Evolutionary conservation across 805 yeast species (phyloP).

Genomic region (Saccharomycopsis javanensis): DNA sequence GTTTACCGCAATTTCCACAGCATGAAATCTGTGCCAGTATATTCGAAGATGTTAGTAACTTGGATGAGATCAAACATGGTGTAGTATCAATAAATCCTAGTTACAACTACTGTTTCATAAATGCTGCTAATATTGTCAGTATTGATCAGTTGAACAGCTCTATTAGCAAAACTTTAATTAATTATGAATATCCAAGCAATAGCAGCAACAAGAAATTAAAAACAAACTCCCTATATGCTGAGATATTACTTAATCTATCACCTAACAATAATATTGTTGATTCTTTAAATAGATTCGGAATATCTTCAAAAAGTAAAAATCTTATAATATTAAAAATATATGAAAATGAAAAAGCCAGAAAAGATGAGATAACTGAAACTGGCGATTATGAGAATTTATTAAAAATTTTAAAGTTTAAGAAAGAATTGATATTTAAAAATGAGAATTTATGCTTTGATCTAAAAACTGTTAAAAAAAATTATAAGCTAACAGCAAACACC

Average conservation of each 20-base stretch:
- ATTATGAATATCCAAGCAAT: constrained; percentile 1
- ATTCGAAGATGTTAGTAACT: constrained; percentile 8
- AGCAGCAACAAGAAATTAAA: constrained; percentile 1
- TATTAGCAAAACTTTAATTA: constrained; percentile 10
- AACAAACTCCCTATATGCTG: constrained; percentile 13
- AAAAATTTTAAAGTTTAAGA: background rate
- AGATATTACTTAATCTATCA: constrained; percentile 15
- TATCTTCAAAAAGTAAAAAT: constrained; percentile 1
- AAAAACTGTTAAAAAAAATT: constrained; percentile 13
- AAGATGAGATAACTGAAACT: background rate
- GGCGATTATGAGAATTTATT: background rate
- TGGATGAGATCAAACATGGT: constrained; percentile 11
- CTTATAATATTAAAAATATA: constrained; percentile 12
- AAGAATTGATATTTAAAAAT: background rate
- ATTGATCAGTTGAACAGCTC: constrained; percentile 14
- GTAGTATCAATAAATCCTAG: constrained; percentile 4
- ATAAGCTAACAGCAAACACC: constrained; percentile 9
- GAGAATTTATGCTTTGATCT: constrained; percentile 6
- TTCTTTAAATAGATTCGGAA: constrained; percentile 13
- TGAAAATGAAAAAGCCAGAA: background rate
- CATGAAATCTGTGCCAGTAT: constrained; percentile 2
- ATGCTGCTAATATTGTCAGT: constrained; percentile 13
- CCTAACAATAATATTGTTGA: constrained; percentile 13
- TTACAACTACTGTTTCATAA: constrained; percentile 16
- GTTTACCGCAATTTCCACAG: constrained; percentile 13